Conservation (phyloP, 441 rosid species). For the Raphanus hybrid region DNA sequence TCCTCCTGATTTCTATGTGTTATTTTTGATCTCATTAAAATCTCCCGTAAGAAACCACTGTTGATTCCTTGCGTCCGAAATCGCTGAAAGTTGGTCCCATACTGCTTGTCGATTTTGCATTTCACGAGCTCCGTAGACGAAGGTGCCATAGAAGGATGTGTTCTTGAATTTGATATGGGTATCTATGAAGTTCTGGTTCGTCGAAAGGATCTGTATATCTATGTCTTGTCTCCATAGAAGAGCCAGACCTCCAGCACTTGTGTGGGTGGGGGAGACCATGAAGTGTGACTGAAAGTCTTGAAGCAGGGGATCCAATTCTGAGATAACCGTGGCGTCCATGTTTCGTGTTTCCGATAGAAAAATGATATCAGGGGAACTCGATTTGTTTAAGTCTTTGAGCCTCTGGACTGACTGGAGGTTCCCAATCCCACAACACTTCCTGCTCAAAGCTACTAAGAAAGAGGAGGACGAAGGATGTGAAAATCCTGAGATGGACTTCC, state of each 20-base stretch:
- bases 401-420: background rate
- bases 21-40: too few species aligned
- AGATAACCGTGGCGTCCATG: too few species aligned
- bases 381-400: background rate
- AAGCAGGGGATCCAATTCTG: background rate
- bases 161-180: background rate
- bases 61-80: background rate
- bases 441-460: too few species aligned
- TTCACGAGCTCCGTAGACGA: too few species aligned
- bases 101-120: background rate
- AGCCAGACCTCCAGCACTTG: background rate
- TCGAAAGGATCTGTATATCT: background rate
- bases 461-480: too few species aligned
- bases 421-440: too few species aligned
- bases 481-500: too few species aligned
- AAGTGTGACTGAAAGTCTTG: too few species aligned
- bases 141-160: background rate
- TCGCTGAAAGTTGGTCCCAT: background rate
- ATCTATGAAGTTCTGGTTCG: background rate
- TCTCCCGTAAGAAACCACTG: too few species aligned
- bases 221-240: background rate
- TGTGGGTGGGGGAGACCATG: background rate
- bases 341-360: too few species aligned
- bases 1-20: too few species aligned
- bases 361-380: background rate